Evolutionary conservation across 129 eudicot genomes (phyloP).

Genomic region (Flaveria ramosissima): DNA sequence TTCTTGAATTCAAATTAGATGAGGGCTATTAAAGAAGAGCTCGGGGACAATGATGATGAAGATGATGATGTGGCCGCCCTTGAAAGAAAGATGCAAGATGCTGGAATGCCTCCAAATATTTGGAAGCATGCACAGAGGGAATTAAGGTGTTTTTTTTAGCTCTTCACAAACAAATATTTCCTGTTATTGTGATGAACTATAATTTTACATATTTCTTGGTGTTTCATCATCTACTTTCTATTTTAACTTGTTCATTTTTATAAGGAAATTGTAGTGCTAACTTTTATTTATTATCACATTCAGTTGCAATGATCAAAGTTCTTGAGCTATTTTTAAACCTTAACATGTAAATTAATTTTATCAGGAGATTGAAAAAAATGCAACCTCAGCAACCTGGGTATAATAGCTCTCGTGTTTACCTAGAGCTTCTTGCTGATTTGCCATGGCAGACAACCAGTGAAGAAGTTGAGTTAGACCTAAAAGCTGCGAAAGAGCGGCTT

Average conservation of each 20-base stretch:
- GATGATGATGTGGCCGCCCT: conserved; percentile 93
- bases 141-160: conserved; percentile 48
- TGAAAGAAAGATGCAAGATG: conserved; percentile 95
- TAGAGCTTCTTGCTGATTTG: conserved; percentile 93
- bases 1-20: conserved; percentile 46
- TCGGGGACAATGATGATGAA: conserved; percentile 94
- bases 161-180: background rate
- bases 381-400: conserved; percentile 99
- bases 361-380: conserved; percentile 95
- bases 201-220: background rate
- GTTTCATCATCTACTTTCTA: background rate
- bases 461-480: conserved; percentile 74
- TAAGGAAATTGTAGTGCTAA: background rate
- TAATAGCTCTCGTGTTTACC: conserved; percentile 86
- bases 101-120: conserved; percentile 85
- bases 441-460: conserved; percentile 91
- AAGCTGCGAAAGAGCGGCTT: conserved; percentile 92
- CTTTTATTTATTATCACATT: background rate
- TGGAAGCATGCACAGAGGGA: conserved; percentile 99
- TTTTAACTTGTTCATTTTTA: background rate
- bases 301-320: background rate
- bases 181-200: background rate
- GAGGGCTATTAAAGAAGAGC: conserved; percentile 98
- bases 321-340: conserved; percentile 23
- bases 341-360: conserved; percentile 14